Conservation (phyloP, 2,329 filamentous ascomycete species). For the Rachicladosporium sp. region DNA sequence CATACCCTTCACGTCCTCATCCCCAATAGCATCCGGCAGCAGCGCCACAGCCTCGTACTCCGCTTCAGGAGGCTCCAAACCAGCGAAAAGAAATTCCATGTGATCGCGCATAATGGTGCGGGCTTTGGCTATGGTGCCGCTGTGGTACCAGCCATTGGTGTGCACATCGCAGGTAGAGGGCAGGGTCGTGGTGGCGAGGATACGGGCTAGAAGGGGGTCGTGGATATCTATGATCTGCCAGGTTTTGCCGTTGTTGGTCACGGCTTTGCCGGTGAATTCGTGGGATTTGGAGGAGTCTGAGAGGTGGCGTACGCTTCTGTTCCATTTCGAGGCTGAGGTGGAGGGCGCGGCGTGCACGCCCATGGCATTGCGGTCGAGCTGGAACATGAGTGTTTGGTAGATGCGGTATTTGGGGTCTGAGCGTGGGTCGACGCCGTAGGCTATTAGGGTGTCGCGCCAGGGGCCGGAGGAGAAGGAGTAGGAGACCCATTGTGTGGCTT, state of each 20-base stretch:
- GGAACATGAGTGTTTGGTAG: slow-evolving; percentile 86
- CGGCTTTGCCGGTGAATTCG: slow-evolving; percentile 67
- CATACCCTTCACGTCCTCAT: slow-evolving; percentile 7
- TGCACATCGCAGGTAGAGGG: slow-evolving; percentile 35
- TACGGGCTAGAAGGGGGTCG: slow-evolving; percentile 56
- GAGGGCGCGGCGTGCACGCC: neutral
- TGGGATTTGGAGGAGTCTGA: slow-evolving; percentile 43
- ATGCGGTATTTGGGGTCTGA: slow-evolving; percentile 60
- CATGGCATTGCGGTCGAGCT: slow-evolving; percentile 35
- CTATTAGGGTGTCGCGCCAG: slow-evolving; percentile 78
- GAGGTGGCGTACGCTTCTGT: slow-evolving; percentile 4
- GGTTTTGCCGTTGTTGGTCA: slow-evolving; percentile 70
- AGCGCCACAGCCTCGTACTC: slow-evolving; percentile 13
- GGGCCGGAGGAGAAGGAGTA: slow-evolving; percentile 90
- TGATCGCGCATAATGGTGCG: slow-evolving; percentile 84
- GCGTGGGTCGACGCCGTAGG: slow-evolving; percentile 77
- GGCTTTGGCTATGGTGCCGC: slow-evolving; percentile 56
- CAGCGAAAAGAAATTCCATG: slow-evolving; percentile 40
- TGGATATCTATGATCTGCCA: slow-evolving; percentile 92
- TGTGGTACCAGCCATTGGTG: slow-evolving; percentile 69
- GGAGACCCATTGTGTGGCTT: slow-evolving; percentile 69
- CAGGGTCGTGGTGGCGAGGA: slow-evolving; percentile 52
- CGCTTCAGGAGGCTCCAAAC: slow-evolving; percentile 19
- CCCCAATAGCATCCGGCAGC: slow-evolving; percentile 11
- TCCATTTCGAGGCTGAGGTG: neutral